Evolutionary conservation across 2,329 filamentous ascomycete genomes (phyloP).

Genomic region (Zopfia rhizophila): DNA sequence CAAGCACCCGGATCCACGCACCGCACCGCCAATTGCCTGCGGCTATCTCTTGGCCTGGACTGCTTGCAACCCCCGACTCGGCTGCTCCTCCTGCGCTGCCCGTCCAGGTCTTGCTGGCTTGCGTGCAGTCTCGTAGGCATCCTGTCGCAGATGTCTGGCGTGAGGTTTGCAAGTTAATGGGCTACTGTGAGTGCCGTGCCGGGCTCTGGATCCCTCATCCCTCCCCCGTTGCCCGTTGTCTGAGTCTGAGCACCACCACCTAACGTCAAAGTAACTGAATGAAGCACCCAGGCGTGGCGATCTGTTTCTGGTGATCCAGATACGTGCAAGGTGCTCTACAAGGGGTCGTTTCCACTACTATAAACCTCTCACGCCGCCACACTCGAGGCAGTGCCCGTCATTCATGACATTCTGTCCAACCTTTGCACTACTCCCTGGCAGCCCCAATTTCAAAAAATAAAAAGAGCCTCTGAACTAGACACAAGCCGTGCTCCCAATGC

Average conservation of each 20-base stretch:
- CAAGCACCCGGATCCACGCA: slow-evolving; percentile 43
- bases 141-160: slow-evolving; percentile 31
- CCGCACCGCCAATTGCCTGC: slow-evolving; percentile 29
- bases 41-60: slow-evolving; percentile 4
- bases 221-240: slow-evolving; percentile 42
- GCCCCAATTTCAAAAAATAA: slow-evolving; percentile 46
- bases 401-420: slow-evolving; percentile 53
- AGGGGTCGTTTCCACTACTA: slow-evolving; percentile 41
- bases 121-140: too few species aligned
- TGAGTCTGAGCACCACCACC: slow-evolving; percentile 48
- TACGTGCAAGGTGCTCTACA: slow-evolving; percentile 47
- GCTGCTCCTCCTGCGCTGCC: slow-evolving; percentile 8
- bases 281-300: slow-evolving; percentile 43
- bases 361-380: slow-evolving; percentile 53
- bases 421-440: slow-evolving; percentile 49
- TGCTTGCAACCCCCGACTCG: slow-evolving; percentile 5
- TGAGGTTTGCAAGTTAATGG: slow-evolving; percentile 45
- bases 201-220: slow-evolving; percentile 35
- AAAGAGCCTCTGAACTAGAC: slow-evolving; percentile 48
- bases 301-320: slow-evolving; percentile 53
- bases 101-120: not conserved
- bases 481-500: slow-evolving; percentile 51
- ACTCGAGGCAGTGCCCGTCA: slow-evolving; percentile 48
- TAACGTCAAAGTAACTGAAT: slow-evolving; percentile 49
- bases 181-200: slow-evolving; percentile 37